These are phyloP conservation scores for Telopea speciosissima DNA, from an alignment of 177 flowering plant species.

Conservation along the genomic window DNA sequence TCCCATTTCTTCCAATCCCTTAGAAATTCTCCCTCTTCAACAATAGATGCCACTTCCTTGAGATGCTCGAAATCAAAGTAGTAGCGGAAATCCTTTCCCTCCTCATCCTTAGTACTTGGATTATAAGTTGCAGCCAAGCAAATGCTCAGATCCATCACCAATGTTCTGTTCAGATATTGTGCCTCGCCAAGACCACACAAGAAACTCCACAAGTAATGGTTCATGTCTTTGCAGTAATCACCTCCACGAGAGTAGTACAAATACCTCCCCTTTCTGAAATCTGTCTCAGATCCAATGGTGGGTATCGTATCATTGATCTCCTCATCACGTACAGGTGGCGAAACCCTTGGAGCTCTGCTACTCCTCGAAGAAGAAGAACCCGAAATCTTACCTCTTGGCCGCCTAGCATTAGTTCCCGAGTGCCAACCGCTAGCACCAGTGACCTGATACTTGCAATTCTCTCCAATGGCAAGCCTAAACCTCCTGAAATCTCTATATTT, in stretches of 20 bases:
- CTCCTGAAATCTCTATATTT: constrained; percentile 87
- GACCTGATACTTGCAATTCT: constrained; percentile 56
- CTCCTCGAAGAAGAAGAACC: constrained; percentile 11
- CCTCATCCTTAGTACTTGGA: constrained; percentile 65
- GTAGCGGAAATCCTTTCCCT: constrained; percentile 88
- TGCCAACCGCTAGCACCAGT: constrained; percentile 61
- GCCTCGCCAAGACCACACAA: constrained; percentile 96
- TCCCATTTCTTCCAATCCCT: constrained; percentile 82
- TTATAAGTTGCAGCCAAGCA: constrained; percentile 65
- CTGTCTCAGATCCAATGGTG: constrained; percentile 44
- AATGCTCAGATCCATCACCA: constrained; percentile 85
- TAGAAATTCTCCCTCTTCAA: constrained; percentile 75
- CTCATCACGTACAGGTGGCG: constrained; percentile 37
- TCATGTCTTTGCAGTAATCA: constrained; percentile 93
- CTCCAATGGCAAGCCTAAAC: constrained; percentile 52
- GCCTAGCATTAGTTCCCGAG: constrained; percentile 79
- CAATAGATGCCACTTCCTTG: constrained; percentile 69
- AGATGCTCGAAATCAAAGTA: constrained; percentile 96
- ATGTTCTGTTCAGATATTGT: constrained; percentile 77
- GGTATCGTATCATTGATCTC: constrained; percentile 87
- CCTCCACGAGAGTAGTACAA: constrained; percentile 92
- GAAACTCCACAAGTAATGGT: constrained; percentile 90
- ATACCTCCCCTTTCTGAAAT: constrained; percentile 70
- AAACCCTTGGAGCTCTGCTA: constrained; percentile 19
- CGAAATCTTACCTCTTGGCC: constrained; percentile 26